Evolutionary conservation across 2,329 filamentous ascomycete species (phyloP).

Genomic region (Mycosphaerella sp.): DNA sequence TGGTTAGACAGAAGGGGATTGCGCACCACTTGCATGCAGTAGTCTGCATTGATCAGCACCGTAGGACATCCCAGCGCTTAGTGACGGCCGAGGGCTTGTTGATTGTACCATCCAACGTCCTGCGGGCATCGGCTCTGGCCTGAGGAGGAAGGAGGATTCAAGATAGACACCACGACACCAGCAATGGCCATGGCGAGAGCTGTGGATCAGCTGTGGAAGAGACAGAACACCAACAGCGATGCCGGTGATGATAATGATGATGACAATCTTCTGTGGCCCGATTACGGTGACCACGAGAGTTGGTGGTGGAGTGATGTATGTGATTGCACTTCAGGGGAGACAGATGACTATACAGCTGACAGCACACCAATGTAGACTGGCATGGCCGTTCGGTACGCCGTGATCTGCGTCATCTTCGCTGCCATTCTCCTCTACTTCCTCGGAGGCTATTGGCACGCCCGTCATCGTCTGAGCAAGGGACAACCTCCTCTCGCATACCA

Average conservation of each 20-base stretch:
- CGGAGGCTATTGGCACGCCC: slow-evolving; percentile 64
- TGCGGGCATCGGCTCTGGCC: neutral
- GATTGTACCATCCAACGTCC: neutral
- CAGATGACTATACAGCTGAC: neutral
- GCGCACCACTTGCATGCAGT: neutral
- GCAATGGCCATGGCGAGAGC: neutral
- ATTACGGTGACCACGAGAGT: neutral
- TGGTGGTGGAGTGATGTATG: neutral
- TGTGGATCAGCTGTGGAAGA: neutral
- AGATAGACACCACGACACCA: neutral
- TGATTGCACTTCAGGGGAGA: too few species aligned
- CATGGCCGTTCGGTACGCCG: slow-evolving; percentile 62
- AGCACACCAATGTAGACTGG: slow-evolving; percentile 19
- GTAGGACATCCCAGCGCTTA: neutral
- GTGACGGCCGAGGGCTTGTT: neutral
- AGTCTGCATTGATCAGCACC: neutral
- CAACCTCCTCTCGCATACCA: slow-evolving; percentile 63
- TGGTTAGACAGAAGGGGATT: neutral
- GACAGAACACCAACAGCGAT: neutral
- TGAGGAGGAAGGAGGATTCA: neutral
- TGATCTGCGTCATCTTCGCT: slow-evolving; percentile 58
- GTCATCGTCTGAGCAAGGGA: slow-evolving; percentile 58
- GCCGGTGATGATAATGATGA: neutral
- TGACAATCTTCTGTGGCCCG: neutral
- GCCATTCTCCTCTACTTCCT: slow-evolving; percentile 57